phyloP scores from a whole-genome alignment of 2,329 filamentous ascomycete genomes.

The Sclerotinia nivalis region DNA sequence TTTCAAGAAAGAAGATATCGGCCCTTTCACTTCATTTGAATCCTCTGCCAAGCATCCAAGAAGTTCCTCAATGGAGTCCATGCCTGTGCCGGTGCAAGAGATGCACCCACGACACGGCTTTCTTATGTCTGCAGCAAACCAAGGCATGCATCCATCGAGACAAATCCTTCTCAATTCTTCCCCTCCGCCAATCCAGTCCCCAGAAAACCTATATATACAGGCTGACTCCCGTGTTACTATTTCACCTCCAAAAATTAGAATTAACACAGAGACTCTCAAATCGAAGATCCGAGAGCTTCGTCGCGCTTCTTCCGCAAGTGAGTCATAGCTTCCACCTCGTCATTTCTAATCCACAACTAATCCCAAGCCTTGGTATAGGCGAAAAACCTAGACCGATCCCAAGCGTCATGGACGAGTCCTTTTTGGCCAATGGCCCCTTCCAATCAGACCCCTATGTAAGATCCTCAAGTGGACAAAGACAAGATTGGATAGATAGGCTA shows the following conservation, averaged over 20 bases:
- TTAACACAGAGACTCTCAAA: background rate
- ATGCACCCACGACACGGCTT: background rate
- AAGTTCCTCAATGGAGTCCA: background rate
- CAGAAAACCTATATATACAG: background rate
- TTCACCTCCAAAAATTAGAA: background rate
- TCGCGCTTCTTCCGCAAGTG: background rate
- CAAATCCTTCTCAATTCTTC: background rate
- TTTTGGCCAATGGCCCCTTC: background rate
- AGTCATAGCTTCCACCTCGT: background rate
- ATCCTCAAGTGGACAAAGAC: background rate
- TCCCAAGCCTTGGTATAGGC: background rate
- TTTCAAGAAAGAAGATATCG: background rate
- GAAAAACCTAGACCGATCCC: slow-evolving; percentile 7
- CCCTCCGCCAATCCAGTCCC: background rate
- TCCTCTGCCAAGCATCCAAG: background rate
- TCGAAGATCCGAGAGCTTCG: slow-evolving; percentile 1
- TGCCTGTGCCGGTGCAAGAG: background rate
- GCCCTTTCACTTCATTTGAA: background rate
- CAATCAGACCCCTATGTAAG: background rate
- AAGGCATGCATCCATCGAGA: background rate
- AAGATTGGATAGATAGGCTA: background rate
- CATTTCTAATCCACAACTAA: background rate
- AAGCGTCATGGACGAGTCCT: background rate
- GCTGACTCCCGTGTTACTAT: background rate
- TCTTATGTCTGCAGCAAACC: background rate